Evolutionary conservation across 208 protist genomes (phyloP).

Genomic region (Entamoeba histolytica): DNA sequence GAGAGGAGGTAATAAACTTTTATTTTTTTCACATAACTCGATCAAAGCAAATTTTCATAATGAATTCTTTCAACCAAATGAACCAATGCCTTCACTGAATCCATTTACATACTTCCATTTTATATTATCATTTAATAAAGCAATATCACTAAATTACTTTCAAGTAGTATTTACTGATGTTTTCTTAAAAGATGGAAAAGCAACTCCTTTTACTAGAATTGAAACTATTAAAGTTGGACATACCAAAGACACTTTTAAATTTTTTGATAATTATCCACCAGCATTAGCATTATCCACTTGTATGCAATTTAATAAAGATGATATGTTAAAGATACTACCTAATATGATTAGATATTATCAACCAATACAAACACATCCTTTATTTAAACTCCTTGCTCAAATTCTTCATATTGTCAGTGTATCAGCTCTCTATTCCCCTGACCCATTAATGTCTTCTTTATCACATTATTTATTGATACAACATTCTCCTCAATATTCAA

Average conservation of each 20-base stretch:
- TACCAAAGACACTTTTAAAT: background rate
- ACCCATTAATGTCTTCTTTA: background rate
- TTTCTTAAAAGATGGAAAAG: background rate
- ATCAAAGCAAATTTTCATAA: background rate
- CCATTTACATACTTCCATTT: background rate
- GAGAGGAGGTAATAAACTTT: background rate
- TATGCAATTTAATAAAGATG: background rate
- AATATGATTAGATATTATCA: background rate
- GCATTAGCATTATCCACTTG: background rate
- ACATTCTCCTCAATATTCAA: background rate
- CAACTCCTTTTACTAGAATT: background rate
- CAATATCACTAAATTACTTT: background rate
- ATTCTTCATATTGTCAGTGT: background rate
- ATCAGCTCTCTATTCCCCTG: background rate
- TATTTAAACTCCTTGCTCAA: background rate
- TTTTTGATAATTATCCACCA: background rate
- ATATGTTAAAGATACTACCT: background rate
- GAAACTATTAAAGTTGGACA: background rate
- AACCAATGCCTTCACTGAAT: background rate
- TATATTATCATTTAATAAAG: background rate
- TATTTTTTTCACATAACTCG: background rate
- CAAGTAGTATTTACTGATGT: background rate
- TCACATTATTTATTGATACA: background rate
- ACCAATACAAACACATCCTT: background rate
- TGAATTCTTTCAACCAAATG: background rate